phyloP scores from a whole-genome alignment of 768 basidiomycete genomes.

The Hericium alpestre region DNA sequence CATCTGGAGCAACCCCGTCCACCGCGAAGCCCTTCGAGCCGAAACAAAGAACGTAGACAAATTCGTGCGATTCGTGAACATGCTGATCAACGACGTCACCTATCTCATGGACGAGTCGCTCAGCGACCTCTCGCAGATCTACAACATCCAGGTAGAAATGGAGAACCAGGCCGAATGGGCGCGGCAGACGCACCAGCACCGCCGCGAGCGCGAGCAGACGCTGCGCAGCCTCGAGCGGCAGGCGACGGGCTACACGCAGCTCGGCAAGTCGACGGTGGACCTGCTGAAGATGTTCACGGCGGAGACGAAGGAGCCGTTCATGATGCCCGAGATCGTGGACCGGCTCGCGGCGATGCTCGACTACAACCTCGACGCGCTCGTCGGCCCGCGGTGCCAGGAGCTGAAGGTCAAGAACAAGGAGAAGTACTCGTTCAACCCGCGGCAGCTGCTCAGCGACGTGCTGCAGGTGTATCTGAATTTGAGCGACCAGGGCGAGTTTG shows the following conservation, averaged over 20 bases:
- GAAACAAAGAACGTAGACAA: slow-evolving; percentile 80
- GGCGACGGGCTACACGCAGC: slow-evolving; percentile 76
- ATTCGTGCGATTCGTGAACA: slow-evolving; percentile 91
- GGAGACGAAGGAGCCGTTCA: slow-evolving; percentile 85
- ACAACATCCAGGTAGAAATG: slow-evolving; percentile 80
- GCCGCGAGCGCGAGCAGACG: slow-evolving; percentile 73
- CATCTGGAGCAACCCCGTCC: slow-evolving; percentile 84
- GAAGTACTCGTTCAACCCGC: slow-evolving; percentile 84
- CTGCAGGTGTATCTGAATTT: slow-evolving; percentile 87
- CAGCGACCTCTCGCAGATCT: slow-evolving; percentile 79
- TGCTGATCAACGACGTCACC: slow-evolving; percentile 98
- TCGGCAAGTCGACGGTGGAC: slow-evolving; percentile 83
- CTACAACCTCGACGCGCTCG: slow-evolving; percentile 83
- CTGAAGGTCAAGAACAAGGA: slow-evolving; percentile 78
- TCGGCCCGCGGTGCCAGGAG: slow-evolving; percentile 80
- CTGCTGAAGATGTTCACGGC: slow-evolving; percentile 87
- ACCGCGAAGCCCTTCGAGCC: slow-evolving; percentile 74
- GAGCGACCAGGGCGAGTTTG: slow-evolving; percentile 68
- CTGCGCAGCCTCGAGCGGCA: slow-evolving; percentile 75
- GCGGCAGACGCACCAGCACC: slow-evolving; percentile 52
- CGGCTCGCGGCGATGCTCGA: slow-evolving; percentile 93
- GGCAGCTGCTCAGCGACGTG: slow-evolving; percentile 71
- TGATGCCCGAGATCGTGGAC: slow-evolving; percentile 94
- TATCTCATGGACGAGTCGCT: slow-evolving; percentile 97
- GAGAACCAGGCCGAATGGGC: slow-evolving; percentile 63